phyloP scores from a whole-genome alignment of 2,329 filamentous ascomycete species.

The Herpotrichia juniperi region DNA sequence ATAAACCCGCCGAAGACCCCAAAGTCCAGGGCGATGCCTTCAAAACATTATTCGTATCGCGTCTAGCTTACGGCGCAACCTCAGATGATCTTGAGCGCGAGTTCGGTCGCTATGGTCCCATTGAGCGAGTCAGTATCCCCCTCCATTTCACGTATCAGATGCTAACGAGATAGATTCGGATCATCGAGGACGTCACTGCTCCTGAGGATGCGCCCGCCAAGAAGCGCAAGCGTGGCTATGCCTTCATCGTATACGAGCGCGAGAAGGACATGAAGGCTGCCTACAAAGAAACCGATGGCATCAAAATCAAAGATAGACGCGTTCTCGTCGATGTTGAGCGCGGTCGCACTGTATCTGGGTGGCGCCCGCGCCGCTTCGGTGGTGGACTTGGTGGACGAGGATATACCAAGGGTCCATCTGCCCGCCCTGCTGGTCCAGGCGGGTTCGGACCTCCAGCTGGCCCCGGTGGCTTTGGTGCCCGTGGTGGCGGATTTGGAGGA shows the following conservation, averaged over 20 bases:
- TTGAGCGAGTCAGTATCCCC: constrained; percentile 75
- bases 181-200: constrained; percentile 79
- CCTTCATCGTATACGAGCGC: constrained; percentile 94
- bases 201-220: constrained; percentile 62
- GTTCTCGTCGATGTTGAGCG: constrained; percentile 96
- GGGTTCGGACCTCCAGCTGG: constrained; percentile 62
- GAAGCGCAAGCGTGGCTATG: constrained; percentile 85
- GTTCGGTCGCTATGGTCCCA: constrained; percentile 90
- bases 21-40: constrained; percentile 93
- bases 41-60: constrained; percentile 90
- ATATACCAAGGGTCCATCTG: constrained; percentile 82
- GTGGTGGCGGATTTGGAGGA: constrained; percentile 56
- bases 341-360: constrained; percentile 90
- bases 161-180: constrained; percentile 71
- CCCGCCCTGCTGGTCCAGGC: constrained; percentile 71
- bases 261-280: constrained; percentile 99
- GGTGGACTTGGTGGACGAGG: constrained; percentile 90
- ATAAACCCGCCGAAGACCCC: constrained; percentile 81
- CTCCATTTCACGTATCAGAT: constrained; percentile 5
- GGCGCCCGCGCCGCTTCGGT: constrained; percentile 89
- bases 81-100: constrained; percentile 91
- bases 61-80: constrained; percentile 86
- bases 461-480: constrained; percentile 55
- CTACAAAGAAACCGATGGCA: constrained; percentile 84
- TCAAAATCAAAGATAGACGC: constrained; percentile 88